Percentiles rank a stretch among this genome's conserved stretches.
phyloP scores from a whole-genome alignment of 2,329 filamentous ascomycete species.

The Colletotrichum nymphaeae region DNA sequence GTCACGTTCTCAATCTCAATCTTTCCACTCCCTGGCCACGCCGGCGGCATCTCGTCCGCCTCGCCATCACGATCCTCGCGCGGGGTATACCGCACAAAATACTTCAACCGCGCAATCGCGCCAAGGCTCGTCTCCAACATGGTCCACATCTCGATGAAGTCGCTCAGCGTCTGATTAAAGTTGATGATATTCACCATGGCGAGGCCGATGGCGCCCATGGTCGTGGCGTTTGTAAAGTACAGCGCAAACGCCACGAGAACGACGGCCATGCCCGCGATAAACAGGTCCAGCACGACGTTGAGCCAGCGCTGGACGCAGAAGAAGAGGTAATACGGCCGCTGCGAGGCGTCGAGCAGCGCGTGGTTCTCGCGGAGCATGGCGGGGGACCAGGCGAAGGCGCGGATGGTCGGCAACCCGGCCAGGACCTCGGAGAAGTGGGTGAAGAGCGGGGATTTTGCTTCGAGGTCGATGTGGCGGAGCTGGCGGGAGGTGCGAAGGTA shows the following conservation, averaged over 20 bases:
- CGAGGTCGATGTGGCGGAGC: constrained; percentile 64
- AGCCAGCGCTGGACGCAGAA: constrained; percentile 62
- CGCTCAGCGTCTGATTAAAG: constrained; percentile 44
- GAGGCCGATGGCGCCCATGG: constrained; percentile 45
- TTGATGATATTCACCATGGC: constrained; percentile 42
- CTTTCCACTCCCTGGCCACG: constrained; percentile 43
- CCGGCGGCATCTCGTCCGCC: constrained; percentile 4
- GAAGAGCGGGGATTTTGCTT: constrained; percentile 60
- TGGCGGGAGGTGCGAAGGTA: constrained; percentile 68
- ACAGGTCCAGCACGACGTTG: constrained; percentile 58
- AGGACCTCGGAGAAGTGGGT: constrained; percentile 63
- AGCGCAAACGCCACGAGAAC: constrained; percentile 60
- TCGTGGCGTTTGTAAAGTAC: constrained; percentile 37
- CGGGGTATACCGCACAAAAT: constrained; percentile 42
- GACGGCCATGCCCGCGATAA: constrained; percentile 60
- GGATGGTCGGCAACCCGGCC: constrained; percentile 58
- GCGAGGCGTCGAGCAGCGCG: constrained; percentile 53
- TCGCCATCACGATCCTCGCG: constrained; percentile 40
- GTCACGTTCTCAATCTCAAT: constrained; percentile 43
- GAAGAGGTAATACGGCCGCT: constrained; percentile 62
- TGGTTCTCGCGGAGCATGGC: constrained; percentile 50
- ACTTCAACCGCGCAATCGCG: constrained; percentile 48
- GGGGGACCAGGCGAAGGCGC: constrained; percentile 61
- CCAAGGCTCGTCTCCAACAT: constrained; percentile 49
- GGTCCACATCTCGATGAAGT: constrained; percentile 49